A percentile compares a stretch with the other conserved stretches of the same genome.
These are phyloP conservation scores for Yamadazyma sp. DNA, from an alignment of 1,139 yeast species.

Conservation along the genomic window DNA sequence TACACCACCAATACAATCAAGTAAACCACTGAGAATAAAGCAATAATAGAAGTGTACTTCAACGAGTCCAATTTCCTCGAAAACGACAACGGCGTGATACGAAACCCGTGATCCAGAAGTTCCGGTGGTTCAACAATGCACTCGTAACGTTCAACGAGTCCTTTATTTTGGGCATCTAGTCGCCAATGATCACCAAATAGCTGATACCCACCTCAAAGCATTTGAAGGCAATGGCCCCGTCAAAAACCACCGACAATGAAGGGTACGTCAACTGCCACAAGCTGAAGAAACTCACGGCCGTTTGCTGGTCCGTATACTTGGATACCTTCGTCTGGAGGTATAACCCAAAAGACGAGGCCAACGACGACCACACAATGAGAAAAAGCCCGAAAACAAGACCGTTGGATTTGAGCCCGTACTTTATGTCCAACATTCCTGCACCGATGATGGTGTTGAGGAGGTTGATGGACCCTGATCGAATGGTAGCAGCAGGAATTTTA, in stretches of 20 bases:
- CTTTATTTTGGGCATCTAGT: conserved; percentile 77
- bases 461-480: conserved; percentile 52
- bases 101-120: conserved; percentile 70
- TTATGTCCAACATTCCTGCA: conserved; percentile 60
- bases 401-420: conserved; percentile 51
- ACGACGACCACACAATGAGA: conserved; percentile 47
- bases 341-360: conserved; percentile 53
- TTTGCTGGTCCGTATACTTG: conserved; percentile 48
- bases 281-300: conserved; percentile 52
- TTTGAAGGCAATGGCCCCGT: conserved; percentile 56
- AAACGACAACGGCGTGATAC: conserved; percentile 73
- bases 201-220: conserved; percentile 92
- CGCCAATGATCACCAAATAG: conserved; percentile 86
- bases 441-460: conserved; percentile 55
- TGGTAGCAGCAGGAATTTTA: conserved; percentile 40
- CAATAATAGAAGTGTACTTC: conserved; percentile 83
- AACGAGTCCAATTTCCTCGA: conserved; percentile 77
- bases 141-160: conserved; percentile 38
- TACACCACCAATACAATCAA: conserved; percentile 70
- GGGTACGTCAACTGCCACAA: conserved; percentile 57
- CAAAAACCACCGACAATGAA: conserved; percentile 43
- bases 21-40: conserved; percentile 78
- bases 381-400: conserved; percentile 50
- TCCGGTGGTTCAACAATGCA: conserved; percentile 38
- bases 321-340: conserved; percentile 53